Evolutionary conservation across 2,329 filamentous ascomycete species (phyloP), one percentile per base, ranked within the genome.

Genomic region (Epichloe glyceriae): DNA sequence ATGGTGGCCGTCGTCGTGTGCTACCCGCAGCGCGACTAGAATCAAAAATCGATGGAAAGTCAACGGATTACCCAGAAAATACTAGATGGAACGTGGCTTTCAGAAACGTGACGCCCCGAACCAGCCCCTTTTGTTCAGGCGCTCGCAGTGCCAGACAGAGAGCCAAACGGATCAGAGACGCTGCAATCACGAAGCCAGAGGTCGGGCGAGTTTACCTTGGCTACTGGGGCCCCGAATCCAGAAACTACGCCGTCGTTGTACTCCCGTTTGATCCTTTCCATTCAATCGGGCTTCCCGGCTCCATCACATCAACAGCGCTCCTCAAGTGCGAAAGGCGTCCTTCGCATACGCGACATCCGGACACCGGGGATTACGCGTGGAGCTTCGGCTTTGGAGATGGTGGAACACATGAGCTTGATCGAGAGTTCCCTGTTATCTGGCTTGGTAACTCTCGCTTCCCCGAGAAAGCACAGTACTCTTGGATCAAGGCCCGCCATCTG

Each of bases 231-330:
- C 19, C 17, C 0, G 26, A 45, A 1, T 20, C 15, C 10, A 30
- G 15, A 1, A 19, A 19, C 0, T 45, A 45, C n/a, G 5, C 42
- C 7, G 22, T 19, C 0, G 1, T 45, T 0, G 2, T 45, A 0
- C 11, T 45, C 2, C 42, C 42, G 0, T 45, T 30, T 20, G 42
- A 26, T 5, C 2, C 26, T 0, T 45, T 45, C 26, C 6, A 33
- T 0, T 45, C 42, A 1, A 45, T 45, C 1, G 42, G 42, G 3
- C 22, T 45, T 2, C 22, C 20, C 2, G 42, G 42, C 12, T 7
- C 14, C 0, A 44, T 45, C 1, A 3, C 1, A 1, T 14, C 22
- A 15, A 22, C 42, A 4, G 0, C 12, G 0, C 42, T 45, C 0
- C 42, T 45, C 14, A 12, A 33, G 3, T 8, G 7, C 5, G 12